Base-by-base conservation (phyloP, 2,329 filamentous ascomycete species). In the Colletotrichum tofieldiae region DNA sequence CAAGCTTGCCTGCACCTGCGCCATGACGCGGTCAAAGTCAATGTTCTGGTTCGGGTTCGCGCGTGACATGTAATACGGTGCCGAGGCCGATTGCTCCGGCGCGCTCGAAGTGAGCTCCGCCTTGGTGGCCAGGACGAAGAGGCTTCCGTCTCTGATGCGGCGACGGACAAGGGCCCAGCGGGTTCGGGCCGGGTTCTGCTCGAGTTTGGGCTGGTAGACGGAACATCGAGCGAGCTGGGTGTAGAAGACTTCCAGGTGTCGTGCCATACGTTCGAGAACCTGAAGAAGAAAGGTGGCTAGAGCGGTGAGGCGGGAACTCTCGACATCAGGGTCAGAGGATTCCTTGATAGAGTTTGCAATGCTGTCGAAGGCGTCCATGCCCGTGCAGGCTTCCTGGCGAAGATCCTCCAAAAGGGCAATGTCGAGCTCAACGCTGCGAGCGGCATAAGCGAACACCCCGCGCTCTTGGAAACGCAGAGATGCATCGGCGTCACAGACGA, bases 331-430 rank as follows among this genome's bases (percentile, higher is more conserved):
- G n/a, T 84, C 83, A 26, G 83, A 78, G 16, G 47, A 65, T 11
- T 66, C 55, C 12, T 51, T 62, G 41, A 63, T 52, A 7, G 55
- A 66, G 26, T 78, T 78, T 72, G 84, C 83, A 47, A 88, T 81
- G 39, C 80, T 82, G 54, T 85, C 85, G 26, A 88, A 88, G 0
- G 87, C 87, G 71, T 89, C 87, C 86, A 89, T 89, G 7, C 87
- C 87, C 23, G 80, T 80, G 64, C 86, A 88, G 0, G 84, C 85
- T 73, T 89, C 87, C 58, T 85, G 83, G 7, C 87, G 83, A 3
- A 89, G 84, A 59, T 87, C 84, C 72, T 89, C 87, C 1, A 89
- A 81, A 1, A 89, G 83, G 62, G 84, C 84, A 65, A 89, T 86
- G 49, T 89, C 86, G 3, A 87, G 81, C 71, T 86, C 81, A 0